A percentile compares a stretch with the other conserved stretches of the same genome.
Evolutionary conservation across 305 asterid genomes (phyloP).

Genomic region (Nicotiana rustica): DNA sequence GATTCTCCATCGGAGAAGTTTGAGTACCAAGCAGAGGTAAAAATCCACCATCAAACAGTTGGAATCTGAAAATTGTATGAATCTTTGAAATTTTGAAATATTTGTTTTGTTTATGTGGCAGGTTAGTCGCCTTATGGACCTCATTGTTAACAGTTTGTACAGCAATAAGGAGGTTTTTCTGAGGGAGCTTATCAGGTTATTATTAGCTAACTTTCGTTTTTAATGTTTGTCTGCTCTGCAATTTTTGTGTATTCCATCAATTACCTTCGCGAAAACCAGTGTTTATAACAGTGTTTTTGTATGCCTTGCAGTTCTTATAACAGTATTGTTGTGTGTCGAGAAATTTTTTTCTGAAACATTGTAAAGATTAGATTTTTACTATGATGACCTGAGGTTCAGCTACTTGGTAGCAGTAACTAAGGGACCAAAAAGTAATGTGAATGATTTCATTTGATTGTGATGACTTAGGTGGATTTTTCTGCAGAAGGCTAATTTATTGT

Average conservation of each 20-base stretch:
- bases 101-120: constrained; percentile 44
- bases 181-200: constrained; percentile 94
- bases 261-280: not conserved
- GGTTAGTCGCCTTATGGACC: constrained; percentile 99
- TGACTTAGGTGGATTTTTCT: not conserved
- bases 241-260: not conserved
- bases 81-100: not conserved
- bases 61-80: not conserved
- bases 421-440: constrained; percentile 8
- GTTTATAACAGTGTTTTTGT: not conserved
- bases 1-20: constrained; percentile 71
- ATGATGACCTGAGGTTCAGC: not conserved
- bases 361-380: not conserved
- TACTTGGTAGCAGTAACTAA: not conserved
- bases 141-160: constrained; percentile 91
- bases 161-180: constrained; percentile 98
- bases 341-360: not conserved
- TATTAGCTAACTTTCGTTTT: not conserved
- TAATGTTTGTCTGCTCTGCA: not conserved
- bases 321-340: not conserved
- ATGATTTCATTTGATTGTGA: not conserved
- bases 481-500: not conserved
- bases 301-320: not conserved
- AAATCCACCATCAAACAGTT: constrained; percentile 28
- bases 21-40: constrained; percentile 99